Evolutionary conservation across 2,329 filamentous ascomycete genomes (phyloP), one percentile per base, ranked within the genome.

Genomic region (Xylaria sp.): DNA sequence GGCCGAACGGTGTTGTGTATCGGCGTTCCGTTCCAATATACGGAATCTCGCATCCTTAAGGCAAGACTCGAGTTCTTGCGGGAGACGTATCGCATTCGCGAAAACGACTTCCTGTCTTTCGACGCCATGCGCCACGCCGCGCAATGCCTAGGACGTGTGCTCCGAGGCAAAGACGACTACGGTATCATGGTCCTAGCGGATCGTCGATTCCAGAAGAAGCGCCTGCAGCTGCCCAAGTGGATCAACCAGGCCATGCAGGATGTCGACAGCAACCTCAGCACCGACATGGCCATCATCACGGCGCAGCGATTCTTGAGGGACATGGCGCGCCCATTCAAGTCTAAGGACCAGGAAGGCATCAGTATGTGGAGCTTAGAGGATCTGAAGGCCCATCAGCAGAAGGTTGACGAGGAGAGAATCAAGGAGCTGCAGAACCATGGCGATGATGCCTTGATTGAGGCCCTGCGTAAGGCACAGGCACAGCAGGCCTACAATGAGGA

Each of bases 161-260:
- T 99, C 71, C 88, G 96, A 76, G 96, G 96, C 28, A 99, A 99
- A 80, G 97, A 99, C 78, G 96, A 99, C 81, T 99, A 99, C 80
- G 96, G 96, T n/a, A 93, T 99, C 84, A 99, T 99, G 96, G 95
- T 99, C 4, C 86, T 99, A 34, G 96, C 97, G 1, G 96, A 99
- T 80, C 91, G 93, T 51, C 90, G 96, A 20, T 99, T 98, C 81
- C 91, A 94, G 79, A 97, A 96, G 83, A 98, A 98, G 82, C 87
- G 94, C 46, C 86, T 82, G 2, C 97, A 99, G 81, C 85, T 99
- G 34, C 96, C 96, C 12, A 97, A 97, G 79, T 99, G 96, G 96
- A 99, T 99, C 77, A 92, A 91, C 72, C 92, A 97, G 78, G 94
- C 92, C 2, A 86, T 99, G 69, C 85, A 92, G 39, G 94, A 97